Evolutionary conservation across 2,329 filamentous ascomycete genomes (phyloP), one percentile per base, ranked within the genome.

Genomic region (Neurospora sp.): DNA sequence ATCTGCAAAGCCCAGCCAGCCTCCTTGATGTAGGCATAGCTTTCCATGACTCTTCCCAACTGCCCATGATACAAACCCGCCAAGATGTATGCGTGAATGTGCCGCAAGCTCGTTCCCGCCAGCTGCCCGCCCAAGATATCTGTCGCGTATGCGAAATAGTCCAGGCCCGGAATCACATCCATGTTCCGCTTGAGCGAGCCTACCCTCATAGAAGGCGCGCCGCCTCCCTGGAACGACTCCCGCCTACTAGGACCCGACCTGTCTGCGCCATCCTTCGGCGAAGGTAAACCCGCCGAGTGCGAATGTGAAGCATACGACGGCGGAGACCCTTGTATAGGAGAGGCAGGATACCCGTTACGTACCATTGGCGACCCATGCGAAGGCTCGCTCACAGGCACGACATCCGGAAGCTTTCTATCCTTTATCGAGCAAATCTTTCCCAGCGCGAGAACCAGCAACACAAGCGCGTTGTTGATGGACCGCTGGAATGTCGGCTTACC

Each of bases 31-130:
- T 86, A 87, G 3, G 85, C 83, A 77, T 87, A 94, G 76, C 95
- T 98, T 77, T 97, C 93, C 74, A 97, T 84, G 0, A 96, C 91
- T 67, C 95, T 87, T 0, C 90, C 94, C 36, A 97, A 82, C 78
- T 98, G 96, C 3, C 93, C 93, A 73, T 94, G 90, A 78, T 97
- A 99, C 5, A 99, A 81, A 2, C 93, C 93, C 17, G 93, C 93
- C 66, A 98, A 85, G 33, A 98, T 87, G 75, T 90, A 89, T 8
- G 91, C 92, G 78, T 97, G 94, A 4, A 96, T 92, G 77, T 96
- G 91, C 73, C 91, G 90, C 71, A 98, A 84, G 62, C 92, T 91
- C 72, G 91, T 92, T 0, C 91, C 91, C 13, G 92, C 94, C 42
- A 89, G 85, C 68, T 96, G 89, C 71, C 91, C 91, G 5, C 93